These are phyloP conservation scores for Pezicula carpinea DNA, from an alignment of 2,329 filamentous ascomycete species.

Conservation along the genomic window DNA sequence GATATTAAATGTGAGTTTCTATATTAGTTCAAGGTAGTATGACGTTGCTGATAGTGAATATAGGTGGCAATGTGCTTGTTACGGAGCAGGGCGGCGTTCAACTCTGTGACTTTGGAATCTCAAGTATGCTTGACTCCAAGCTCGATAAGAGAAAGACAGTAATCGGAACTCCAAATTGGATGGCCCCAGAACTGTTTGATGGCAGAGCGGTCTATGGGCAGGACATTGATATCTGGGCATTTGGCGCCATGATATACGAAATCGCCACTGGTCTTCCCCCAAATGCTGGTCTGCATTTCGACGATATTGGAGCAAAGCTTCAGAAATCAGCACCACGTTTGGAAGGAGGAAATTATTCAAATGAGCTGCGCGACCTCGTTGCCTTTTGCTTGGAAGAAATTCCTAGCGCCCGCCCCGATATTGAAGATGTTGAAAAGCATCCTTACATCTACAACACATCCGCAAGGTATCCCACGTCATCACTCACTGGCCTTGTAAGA, in stretches of 20 bases:
- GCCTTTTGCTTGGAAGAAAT: conserved; percentile 69
- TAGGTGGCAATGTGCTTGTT: conserved; percentile 70
- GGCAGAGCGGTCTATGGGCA: conserved; percentile 61
- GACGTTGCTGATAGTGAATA: neutral
- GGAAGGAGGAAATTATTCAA: conserved; percentile 67
- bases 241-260: conserved; percentile 75
- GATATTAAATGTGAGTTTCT: conserved; percentile 57
- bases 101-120: conserved; percentile 81
- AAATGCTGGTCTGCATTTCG: conserved; percentile 49
- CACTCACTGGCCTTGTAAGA: conserved; percentile 61
- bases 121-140: conserved; percentile 70
- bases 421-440: conserved; percentile 65
- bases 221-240: conserved; percentile 80
- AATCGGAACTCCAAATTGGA: conserved; percentile 81
- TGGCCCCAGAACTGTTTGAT: conserved; percentile 76
- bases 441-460: conserved; percentile 62
- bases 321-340: conserved; percentile 62
- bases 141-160: conserved; percentile 75
- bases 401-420: conserved; percentile 62
- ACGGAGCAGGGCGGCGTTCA: conserved; percentile 74
- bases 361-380: conserved; percentile 63
- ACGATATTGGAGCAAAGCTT: conserved; percentile 49
- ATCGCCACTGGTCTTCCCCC: conserved; percentile 76
- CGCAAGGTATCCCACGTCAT: conserved; percentile 57
- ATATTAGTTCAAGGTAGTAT: too few relatives aligned